These are phyloP conservation scores for Scalesia atractyloides DNA, from an alignment of 129 eudicot species.

Conservation along the genomic window DNA sequence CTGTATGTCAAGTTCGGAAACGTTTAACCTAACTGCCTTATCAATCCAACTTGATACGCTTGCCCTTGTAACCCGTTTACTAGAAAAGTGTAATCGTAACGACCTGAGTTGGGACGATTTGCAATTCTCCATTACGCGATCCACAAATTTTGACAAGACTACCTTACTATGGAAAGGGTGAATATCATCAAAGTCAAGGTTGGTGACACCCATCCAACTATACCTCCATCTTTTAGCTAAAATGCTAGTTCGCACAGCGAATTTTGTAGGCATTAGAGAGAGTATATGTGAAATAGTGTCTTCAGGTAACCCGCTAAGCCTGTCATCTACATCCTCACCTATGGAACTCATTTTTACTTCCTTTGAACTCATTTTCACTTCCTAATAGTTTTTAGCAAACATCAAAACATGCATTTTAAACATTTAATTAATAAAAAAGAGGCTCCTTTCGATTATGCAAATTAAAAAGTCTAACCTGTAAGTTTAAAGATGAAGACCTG, in stretches of 20 bases:
- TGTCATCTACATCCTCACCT: background rate
- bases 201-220: background rate
- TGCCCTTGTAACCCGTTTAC: too few species aligned
- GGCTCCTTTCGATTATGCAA: too few species aligned
- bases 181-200: conserved; percentile 1
- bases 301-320: conserved; percentile 21
- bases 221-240: conserved; percentile 26
- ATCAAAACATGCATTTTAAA: too few species aligned
- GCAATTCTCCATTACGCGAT: background rate
- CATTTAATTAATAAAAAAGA: too few species aligned
- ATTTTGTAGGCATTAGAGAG: conserved; percentile 24
- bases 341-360: too few species aligned
- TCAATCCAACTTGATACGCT: conserved; percentile 8
- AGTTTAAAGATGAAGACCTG: too few species aligned
- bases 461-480: too few species aligned
- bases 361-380: background rate
- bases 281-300: conserved; percentile 25
- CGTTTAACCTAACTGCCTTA: conserved; percentile 13
- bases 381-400: background rate
- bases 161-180: background rate
- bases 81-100: background rate
- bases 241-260: conserved; percentile 8
- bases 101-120: background rate
- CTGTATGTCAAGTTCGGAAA: conserved; percentile 3
- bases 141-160: background rate